These are phyloP conservation scores for Gymnopus androsaceus DNA, from an alignment of 1,284 basidiomycete genomes.

Conservation along the genomic window DNA sequence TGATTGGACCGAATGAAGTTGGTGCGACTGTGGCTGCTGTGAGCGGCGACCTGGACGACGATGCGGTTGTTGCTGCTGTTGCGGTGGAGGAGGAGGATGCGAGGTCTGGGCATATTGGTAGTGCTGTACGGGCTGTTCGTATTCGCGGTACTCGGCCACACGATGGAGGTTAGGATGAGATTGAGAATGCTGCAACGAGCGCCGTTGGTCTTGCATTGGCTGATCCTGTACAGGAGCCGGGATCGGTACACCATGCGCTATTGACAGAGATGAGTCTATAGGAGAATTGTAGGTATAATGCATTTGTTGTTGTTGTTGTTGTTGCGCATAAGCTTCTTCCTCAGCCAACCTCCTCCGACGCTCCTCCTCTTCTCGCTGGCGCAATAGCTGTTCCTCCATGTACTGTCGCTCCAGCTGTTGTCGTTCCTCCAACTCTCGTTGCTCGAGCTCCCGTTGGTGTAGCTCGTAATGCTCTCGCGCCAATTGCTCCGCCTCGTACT, in stretches of 20 bases:
- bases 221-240: slow-evolving; percentile 12
- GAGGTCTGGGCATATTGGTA: slow-evolving; percentile 1
- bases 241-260: slow-evolving; percentile 13
- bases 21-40: not conserved
- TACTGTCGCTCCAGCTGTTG: slow-evolving; percentile 23
- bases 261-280: slow-evolving; percentile 9
- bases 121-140: slow-evolving; percentile 21
- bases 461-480: not conserved
- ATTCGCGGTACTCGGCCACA: slow-evolving; percentile 15
- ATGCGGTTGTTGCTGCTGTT: not conserved
- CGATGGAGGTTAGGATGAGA: slow-evolving; percentile 24
- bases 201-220: slow-evolving; percentile 6
- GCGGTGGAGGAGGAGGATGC: not conserved
- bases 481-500: slow-evolving; percentile 19
- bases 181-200: slow-evolving; percentile 20
- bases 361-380: slow-evolving; percentile 23
- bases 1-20: not conserved
- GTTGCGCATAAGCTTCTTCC: slow-evolving; percentile 10
- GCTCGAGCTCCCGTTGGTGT: slow-evolving; percentile 20
- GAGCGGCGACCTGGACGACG: not conserved
- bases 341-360: slow-evolving; percentile 5
- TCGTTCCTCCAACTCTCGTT: slow-evolving; percentile 27
- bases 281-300: slow-evolving; percentile 19
- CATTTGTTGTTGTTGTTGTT: slow-evolving; percentile 18
- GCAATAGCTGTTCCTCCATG: slow-evolving; percentile 26